phyloP scores from a whole-genome alignment of 805 yeast genomes.

The Geotrichum ghanense region DNA sequence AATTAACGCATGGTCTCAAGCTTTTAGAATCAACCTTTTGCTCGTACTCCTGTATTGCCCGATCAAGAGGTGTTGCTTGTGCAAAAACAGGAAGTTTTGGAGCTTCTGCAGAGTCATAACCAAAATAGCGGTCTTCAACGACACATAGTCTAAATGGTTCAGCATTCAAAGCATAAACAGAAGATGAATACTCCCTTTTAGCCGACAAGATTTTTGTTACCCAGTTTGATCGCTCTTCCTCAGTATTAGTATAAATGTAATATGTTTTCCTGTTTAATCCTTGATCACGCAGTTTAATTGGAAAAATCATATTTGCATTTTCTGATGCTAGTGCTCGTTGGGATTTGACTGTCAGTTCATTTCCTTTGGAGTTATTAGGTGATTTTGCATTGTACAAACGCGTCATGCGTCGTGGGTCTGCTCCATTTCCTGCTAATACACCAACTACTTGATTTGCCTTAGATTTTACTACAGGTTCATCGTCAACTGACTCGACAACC shows the following conservation, averaged over 20 bases:
- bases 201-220: constrained; percentile 38
- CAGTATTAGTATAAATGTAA: constrained; percentile 21
- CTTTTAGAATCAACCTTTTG: constrained; percentile 9
- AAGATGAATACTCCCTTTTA: constrained; percentile 27
- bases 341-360: not conserved
- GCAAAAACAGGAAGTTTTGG: constrained; percentile 26
- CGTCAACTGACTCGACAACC: constrained; percentile 42
- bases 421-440: constrained; percentile 12
- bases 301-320: constrained; percentile 19
- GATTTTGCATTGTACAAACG: not conserved
- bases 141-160: constrained; percentile 46
- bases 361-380: not conserved
- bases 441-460: constrained; percentile 18
- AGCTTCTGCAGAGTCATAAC: constrained; percentile 44
- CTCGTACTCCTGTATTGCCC: constrained; percentile 19
- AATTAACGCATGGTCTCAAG: constrained; percentile 20
- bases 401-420: not conserved
- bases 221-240: constrained; percentile 48
- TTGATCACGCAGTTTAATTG: constrained; percentile 25
- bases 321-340: constrained; percentile 1
- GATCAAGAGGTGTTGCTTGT: constrained; percentile 25
- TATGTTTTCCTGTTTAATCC: constrained; percentile 24
- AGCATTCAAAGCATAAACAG: constrained; percentile 25
- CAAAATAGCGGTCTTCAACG: constrained; percentile 49
- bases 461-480: constrained; percentile 21